These are phyloP conservation scores for Neurospora sp. DNA, from an alignment of 2,329 filamentous ascomycete genomes.

Conservation along the genomic window DNA sequence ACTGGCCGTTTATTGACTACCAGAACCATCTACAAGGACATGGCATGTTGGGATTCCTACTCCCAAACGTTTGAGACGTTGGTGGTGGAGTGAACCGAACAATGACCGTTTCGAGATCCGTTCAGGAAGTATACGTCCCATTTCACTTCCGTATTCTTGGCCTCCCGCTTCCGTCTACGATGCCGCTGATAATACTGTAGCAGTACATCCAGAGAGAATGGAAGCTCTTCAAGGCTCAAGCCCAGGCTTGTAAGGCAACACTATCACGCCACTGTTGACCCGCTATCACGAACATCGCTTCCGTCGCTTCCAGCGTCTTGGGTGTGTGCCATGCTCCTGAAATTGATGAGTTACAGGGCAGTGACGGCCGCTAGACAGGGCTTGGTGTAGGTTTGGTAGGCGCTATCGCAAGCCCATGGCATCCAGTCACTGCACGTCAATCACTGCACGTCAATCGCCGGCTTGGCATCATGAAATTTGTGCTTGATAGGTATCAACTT, in stretches of 20 bases:
- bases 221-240: not conserved
- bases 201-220: not conserved
- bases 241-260: not conserved
- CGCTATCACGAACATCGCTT: not conserved
- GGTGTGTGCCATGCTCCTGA: not conserved
- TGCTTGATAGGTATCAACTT: not conserved
- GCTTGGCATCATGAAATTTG: not conserved
- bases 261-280: not conserved
- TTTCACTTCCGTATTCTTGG: not conserved
- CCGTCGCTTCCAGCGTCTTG: not conserved
- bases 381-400: not conserved
- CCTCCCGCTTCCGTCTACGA: not conserved
- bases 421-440: not conserved
- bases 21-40: not conserved
- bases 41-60: not conserved
- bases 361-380: not conserved
- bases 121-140: not conserved
- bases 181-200: not conserved
- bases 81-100: not conserved
- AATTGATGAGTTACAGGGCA: not conserved
- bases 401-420: not conserved
- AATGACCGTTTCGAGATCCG: not conserved
- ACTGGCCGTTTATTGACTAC: not conserved
- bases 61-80: not conserved
- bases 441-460: not conserved